Evolutionary conservation across 768 basidiomycete species (phyloP).

Genomic region (Serendipita sp.): DNA sequence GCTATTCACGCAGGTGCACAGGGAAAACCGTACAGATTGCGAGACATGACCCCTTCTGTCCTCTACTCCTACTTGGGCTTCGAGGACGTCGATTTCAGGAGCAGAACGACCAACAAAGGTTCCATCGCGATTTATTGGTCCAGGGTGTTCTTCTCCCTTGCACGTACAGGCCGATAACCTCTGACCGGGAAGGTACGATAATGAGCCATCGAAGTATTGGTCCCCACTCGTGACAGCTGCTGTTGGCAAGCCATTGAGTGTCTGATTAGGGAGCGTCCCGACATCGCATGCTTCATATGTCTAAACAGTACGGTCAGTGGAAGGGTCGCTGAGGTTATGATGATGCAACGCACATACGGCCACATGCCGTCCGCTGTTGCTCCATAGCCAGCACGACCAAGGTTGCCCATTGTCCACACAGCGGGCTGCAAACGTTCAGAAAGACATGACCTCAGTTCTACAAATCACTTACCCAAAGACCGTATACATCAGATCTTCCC

Average conservation of each 20-base stretch:
- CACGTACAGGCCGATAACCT: constrained; percentile 81
- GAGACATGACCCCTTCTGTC: constrained; percentile 43
- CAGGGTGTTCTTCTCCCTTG: constrained; percentile 68
- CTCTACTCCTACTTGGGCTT: constrained; percentile 42
- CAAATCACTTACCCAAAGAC: neutral
- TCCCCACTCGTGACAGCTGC: constrained; percentile 51
- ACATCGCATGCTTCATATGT: constrained; percentile 76
- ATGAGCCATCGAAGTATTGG: constrained; percentile 27
- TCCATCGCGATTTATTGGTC: constrained; percentile 62
- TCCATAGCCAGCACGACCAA: constrained; percentile 80
- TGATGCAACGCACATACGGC: constrained; percentile 6
- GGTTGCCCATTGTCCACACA: constrained; percentile 49
- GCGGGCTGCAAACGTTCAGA: constrained; percentile 45
- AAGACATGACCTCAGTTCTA: constrained; percentile 27
- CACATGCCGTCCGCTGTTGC: constrained; percentile 67
- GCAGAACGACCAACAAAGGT: constrained; percentile 65
- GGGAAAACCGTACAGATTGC: constrained; percentile 41
- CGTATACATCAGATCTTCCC: constrained; percentile 38
- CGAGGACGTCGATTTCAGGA: constrained; percentile 84
- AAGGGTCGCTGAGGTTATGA: constrained; percentile 4
- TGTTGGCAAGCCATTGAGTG: constrained; percentile 42
- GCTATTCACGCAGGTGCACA: constrained; percentile 19
- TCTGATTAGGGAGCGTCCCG: constrained; percentile 83
- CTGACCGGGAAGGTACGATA: constrained; percentile 82
- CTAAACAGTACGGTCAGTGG: constrained; percentile 22